These are phyloP conservation scores for Colletotrichum camelliae DNA, from an alignment of 2,329 filamentous ascomycete species.

Conservation along the genomic window DNA sequence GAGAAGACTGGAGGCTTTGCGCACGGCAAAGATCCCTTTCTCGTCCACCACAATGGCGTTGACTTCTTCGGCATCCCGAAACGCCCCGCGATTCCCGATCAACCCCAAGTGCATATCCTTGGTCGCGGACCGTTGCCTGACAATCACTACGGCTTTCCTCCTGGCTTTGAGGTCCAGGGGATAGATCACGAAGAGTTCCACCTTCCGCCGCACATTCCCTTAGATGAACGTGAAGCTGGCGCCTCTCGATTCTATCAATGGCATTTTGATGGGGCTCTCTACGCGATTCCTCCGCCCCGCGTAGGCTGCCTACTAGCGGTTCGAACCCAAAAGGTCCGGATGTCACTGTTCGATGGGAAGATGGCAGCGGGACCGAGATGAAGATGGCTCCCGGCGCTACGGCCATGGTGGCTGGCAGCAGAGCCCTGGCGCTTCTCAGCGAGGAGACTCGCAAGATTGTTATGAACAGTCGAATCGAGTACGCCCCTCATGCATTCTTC, in stretches of 20 bases:
- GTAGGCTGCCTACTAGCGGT: background rate
- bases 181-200: background rate
- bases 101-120: slow-evolving; percentile 42
- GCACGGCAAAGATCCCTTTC: slow-evolving; percentile 38
- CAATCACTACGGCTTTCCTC: background rate
- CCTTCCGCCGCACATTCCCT: background rate
- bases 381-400: slow-evolving; percentile 46
- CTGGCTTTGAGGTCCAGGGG: background rate
- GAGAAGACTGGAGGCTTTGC: slow-evolving; percentile 40
- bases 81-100: slow-evolving; percentile 43
- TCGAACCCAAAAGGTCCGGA: background rate
- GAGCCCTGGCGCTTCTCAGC: slow-evolving; percentile 44
- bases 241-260: background rate
- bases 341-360: slow-evolving; percentile 14
- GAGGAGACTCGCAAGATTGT: slow-evolving; percentile 42
- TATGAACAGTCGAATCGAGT: slow-evolving; percentile 51
- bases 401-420: slow-evolving; percentile 47
- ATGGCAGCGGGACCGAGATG: slow-evolving; percentile 46
- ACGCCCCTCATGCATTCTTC: slow-evolving; percentile 48
- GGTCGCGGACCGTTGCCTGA: background rate
- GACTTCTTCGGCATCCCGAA: slow-evolving; percentile 45
- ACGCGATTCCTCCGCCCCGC: background rate
- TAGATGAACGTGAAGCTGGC: background rate
- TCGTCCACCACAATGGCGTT: slow-evolving; percentile 30
- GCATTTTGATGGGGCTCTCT: background rate